Evolutionary conservation across 2,329 filamentous ascomycete genomes (phyloP).

Genomic region (Claviceps sp.): DNA sequence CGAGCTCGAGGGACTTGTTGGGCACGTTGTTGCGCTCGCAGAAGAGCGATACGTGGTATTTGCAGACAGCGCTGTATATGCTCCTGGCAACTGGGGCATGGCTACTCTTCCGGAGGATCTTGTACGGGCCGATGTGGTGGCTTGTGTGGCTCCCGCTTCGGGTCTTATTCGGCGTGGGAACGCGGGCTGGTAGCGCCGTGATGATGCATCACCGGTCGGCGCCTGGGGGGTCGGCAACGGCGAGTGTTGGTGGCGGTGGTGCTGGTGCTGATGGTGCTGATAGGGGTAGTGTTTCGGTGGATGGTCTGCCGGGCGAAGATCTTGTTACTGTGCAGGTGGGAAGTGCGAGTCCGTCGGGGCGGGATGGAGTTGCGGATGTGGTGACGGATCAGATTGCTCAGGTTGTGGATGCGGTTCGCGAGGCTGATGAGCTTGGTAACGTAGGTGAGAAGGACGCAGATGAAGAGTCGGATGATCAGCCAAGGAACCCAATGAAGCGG

Average conservation of each 20-base stretch:
- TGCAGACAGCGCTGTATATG: constrained; percentile 79
- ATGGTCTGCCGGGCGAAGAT: constrained; percentile 25
- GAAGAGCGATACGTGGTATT: constrained; percentile 97
- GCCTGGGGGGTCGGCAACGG: constrained; percentile 12
- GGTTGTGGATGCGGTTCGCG: constrained; percentile 34
- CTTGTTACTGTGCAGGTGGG: constrained; percentile 37
- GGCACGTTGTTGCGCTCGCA: constrained; percentile 70
- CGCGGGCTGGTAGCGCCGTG: constrained; percentile 41
- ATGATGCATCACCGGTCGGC: constrained; percentile 19
- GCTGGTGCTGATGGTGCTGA: constrained; percentile 9
- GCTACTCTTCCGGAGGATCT: constrained; percentile 69
- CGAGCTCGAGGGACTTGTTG: constrained; percentile 61
- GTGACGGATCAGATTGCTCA: constrained; percentile 41
- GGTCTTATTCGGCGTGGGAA: constrained; percentile 44
- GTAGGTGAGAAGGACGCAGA: constrained; percentile 9
- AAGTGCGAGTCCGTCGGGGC: constrained; percentile 9
- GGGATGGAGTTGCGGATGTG: constrained; percentile 19
- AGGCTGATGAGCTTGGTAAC: constrained; percentile 15
- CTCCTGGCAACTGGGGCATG: constrained; percentile 65
- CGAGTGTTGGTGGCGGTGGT: constrained; percentile 13
- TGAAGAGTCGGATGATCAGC: constrained; percentile 4
- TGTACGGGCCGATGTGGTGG: constrained; percentile 90
- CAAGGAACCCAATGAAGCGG: constrained; percentile 16
- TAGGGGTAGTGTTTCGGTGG: constrained; percentile 16
- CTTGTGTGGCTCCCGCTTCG: constrained; percentile 73